Base-by-base conservation (phyloP, 768 basidiomycete species). In the Arthromyces matolae region DNA sequence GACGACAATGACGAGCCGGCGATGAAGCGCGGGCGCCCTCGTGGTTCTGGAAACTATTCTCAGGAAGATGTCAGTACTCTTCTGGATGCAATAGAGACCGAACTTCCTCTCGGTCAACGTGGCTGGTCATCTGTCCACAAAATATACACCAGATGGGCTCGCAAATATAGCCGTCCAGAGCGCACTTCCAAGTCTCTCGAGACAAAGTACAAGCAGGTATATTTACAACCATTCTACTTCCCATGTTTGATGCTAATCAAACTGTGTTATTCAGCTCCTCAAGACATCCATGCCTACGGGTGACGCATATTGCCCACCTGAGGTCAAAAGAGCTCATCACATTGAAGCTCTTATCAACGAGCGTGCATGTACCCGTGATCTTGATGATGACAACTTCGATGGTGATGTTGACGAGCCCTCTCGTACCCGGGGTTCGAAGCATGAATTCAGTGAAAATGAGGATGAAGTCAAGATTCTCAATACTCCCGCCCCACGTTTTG, bases 161-260 rank as follows among this genome's bases (percentile, higher is more conserved):
- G 29, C 19, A 38, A 33, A 10, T 22, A 60, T 24, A 36, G 41
- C 5, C 41, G 42, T 14, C 52, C 53, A 8, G 33, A 40, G n/a
- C 51, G 47, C 3, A 34, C 29, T 14, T 10, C 38, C 19, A 57
- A 53, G 24, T 54, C 54, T 16, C 54, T 64, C 25, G 54, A 61
- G 42, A 60, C 50, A 1, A 62, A 60, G 46, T 64, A 51, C 40
- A 64, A 61, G 47, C 50, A 52, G 40, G 62, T 65, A 48, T 45
- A n/a, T 42, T 1, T 18, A 40, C 10, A 16, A 36, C 14, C 24
- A 18, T 47, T 5, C n/a, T n/a, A n/a, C n/a, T n/a, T n/a, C 36
- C 19, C 6, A 28, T 18, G 13, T 14, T 14, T 37, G 19, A 20
- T 37, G 7, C 20, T 3, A 37, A n/a, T n/a, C n/a, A n/a, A n/a